These are phyloP conservation scores for Fraxinus xanthoxyloides DNA, from an alignment of 305 asterid genomes.

Conservation along the genomic window DNA sequence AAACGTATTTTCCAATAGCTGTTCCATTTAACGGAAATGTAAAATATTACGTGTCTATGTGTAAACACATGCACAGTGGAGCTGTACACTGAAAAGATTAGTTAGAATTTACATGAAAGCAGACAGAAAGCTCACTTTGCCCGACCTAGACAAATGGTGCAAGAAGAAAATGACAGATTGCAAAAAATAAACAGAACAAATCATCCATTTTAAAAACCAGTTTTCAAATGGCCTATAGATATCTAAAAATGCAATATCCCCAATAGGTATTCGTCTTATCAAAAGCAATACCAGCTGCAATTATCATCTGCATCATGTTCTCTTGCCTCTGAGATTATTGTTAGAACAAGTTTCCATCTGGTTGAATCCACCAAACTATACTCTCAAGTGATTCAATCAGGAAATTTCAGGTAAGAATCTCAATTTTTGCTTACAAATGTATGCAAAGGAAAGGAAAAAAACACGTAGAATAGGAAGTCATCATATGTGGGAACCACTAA, in stretches of 20 bases:
- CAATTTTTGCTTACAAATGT: background rate
- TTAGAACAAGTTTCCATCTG: background rate
- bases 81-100: background rate
- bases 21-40: background rate
- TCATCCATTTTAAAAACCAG: background rate
- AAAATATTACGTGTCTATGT: background rate
- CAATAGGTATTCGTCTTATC: background rate
- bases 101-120: background rate
- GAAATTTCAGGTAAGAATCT: background rate
- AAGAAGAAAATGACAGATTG: background rate
- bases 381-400: background rate
- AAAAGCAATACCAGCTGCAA: background rate
- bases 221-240: background rate
- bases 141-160: background rate
- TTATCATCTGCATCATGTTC: background rate
- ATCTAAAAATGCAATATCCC: background rate
- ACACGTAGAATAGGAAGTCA: background rate
- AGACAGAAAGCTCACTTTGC: background rate
- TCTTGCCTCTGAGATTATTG: background rate
- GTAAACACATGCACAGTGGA: background rate
- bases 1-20: background rate
- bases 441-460: background rate
- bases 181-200: background rate
- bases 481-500: background rate
- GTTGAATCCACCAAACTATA: background rate